Conservation (phyloP, 2,329 filamentous ascomycete species). For the Bipolaris victoriae region DNA sequence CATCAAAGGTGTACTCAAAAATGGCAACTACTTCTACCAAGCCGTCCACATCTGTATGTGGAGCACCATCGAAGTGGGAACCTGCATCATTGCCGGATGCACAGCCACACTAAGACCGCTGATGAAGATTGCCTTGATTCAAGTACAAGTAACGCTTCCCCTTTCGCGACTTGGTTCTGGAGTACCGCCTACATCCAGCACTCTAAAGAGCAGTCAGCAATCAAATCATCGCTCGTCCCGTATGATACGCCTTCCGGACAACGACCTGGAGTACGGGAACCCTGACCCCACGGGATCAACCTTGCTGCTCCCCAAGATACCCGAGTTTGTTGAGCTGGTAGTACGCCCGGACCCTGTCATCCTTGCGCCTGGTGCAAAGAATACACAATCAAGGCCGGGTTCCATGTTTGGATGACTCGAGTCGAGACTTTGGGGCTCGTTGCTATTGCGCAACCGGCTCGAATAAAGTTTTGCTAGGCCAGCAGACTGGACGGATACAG, state of each 20-base stretch:
- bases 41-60: conserved; percentile 55
- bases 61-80: conserved; percentile 45
- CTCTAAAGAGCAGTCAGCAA: conserved; percentile 6
- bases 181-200: conserved; percentile 9
- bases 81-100: conserved; percentile 56
- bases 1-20: conserved; percentile 48
- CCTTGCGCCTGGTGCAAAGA: background rate
- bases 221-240: background rate
- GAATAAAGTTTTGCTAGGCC: background rate
- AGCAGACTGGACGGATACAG: background rate
- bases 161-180: conserved; percentile 1
- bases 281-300: background rate
- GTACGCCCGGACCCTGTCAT: conserved; percentile 6
- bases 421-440: background rate
- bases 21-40: conserved; percentile 55
- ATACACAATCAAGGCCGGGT: background rate
- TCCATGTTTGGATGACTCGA: background rate
- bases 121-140: conserved; percentile 35
- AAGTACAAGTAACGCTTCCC: background rate
- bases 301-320: background rate
- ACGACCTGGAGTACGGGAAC: background rate
- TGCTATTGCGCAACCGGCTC: background rate
- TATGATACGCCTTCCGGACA: background rate
- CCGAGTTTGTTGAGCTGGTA: conserved; percentile 6
- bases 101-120: conserved; percentile 60